Evolutionary conservation across 495 filamentous ascomycete genomes (phyloP).

Genomic region (Annulohypoxylon moriforme): DNA sequence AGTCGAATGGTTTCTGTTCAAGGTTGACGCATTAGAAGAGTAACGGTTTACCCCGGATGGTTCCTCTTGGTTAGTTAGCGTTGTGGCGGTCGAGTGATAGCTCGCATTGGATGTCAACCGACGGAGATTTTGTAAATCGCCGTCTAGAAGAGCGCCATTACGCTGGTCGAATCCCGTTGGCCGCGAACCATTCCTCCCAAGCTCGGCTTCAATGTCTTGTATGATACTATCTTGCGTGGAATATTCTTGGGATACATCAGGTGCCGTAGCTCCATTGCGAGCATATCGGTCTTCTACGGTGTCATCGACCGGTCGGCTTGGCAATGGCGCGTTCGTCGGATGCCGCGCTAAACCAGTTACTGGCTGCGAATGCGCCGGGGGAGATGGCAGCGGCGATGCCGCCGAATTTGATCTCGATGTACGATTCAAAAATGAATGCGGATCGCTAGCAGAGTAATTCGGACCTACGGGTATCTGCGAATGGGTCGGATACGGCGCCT

Average conservation of each 20-base stretch:
- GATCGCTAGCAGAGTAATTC: conserved; percentile 56
- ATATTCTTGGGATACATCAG: conserved; percentile 48
- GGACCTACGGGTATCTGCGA: conserved; percentile 62
- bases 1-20: conserved; percentile 55
- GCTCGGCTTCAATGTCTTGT: conserved; percentile 65
- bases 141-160: conserved; percentile 56
- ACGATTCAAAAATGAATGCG: conserved; percentile 55
- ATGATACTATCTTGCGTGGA: conserved; percentile 62
- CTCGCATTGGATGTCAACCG: conserved; percentile 50
- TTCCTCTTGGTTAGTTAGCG: conserved; percentile 48
- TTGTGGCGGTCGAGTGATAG: conserved; percentile 64
- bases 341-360: conserved; percentile 58
- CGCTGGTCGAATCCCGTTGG: conserved; percentile 49
- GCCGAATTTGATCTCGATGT: conserved; percentile 57
- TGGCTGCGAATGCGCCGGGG: conserved; percentile 48
- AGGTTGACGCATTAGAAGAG: conserved; percentile 61
- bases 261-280: conserved; percentile 37
- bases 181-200: conserved; percentile 50
- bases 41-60: conserved; percentile 53
- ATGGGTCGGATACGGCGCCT: conserved; percentile 58
- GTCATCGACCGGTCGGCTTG: conserved; percentile 62
- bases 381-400: conserved; percentile 55
- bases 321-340: conserved; percentile 66
- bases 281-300: conserved; percentile 54
- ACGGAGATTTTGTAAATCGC: conserved; percentile 56